A percentile compares a stretch with the other conserved stretches of the same genome.
phyloP scores from a whole-genome alignment of 257 asterid genomes.

The Plantago ovata region DNA sequence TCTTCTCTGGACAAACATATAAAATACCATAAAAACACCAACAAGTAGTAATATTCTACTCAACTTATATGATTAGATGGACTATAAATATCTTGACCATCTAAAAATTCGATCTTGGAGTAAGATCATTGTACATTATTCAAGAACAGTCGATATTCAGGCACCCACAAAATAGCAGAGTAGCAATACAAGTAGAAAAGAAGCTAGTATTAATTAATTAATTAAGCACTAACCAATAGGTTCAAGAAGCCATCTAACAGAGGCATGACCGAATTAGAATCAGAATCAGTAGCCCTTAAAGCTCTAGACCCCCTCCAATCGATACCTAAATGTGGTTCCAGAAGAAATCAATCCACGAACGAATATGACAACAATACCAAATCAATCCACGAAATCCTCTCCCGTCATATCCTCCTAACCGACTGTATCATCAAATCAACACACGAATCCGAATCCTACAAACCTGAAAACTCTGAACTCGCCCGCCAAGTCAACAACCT shows the following conservation, averaged over 20 bases:
- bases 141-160: too few relatives aligned
- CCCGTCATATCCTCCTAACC: constrained; percentile 47
- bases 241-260: constrained; percentile 74
- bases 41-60: too few relatives aligned
- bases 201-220: background rate
- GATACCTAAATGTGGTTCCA: too few relatives aligned
- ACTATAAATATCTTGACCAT: too few relatives aligned
- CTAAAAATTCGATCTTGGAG: too few relatives aligned
- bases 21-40: too few relatives aligned
- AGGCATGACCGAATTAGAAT: constrained; percentile 28
- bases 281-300: constrained; percentile 44
- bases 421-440: constrained; percentile 45
- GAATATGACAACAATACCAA: constrained; percentile 23
- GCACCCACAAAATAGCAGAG: background rate
- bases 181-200: background rate
- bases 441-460: constrained; percentile 45
- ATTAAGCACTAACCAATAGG: constrained; percentile 66
- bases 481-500: constrained; percentile 35
- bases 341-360: too few relatives aligned
- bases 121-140: too few relatives aligned
- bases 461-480: constrained; percentile 41
- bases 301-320: constrained; percentile 50
- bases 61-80: too few relatives aligned
- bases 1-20: background rate
- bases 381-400: constrained; percentile 43